Conservation (phyloP, 1,284 basidiomycete genomes). For the Exobasidium rhododendri region DNA sequence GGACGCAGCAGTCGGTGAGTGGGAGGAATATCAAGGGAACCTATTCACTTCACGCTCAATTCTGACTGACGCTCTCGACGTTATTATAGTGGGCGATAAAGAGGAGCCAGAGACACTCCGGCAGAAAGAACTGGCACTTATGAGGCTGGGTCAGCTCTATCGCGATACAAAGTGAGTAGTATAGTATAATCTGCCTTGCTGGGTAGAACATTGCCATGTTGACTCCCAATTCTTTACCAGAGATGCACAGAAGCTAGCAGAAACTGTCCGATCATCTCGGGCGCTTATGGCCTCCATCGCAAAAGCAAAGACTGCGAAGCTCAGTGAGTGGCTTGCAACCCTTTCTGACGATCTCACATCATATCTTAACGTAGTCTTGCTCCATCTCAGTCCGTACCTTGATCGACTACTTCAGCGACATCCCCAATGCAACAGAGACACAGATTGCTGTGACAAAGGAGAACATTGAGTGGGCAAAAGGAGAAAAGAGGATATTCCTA, state of each 20-base stretch:
- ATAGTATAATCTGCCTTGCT: constrained; percentile 10
- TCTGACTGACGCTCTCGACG: no score
- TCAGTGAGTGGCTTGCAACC: constrained; percentile 60
- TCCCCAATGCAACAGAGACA: constrained; percentile 71
- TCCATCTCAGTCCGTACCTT: constrained; percentile 73
- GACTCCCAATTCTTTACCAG: constrained; percentile 57
- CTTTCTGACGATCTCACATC: not conserved
- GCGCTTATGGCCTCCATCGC: constrained; percentile 90
- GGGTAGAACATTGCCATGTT: not conserved
- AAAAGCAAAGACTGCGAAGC: constrained; percentile 96
- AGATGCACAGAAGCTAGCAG: constrained; percentile 78
- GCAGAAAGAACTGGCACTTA: constrained; percentile 80
- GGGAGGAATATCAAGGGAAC: not conserved
- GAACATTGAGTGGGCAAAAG: constrained; percentile 88
- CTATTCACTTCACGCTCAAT: no score
- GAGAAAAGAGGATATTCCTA: constrained; percentile 89
- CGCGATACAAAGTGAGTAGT: constrained; percentile 73
- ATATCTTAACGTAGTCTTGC: constrained; percentile 1
- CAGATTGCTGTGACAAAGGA: constrained; percentile 84
- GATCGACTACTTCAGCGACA: constrained; percentile 79
- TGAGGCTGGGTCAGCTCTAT: constrained; percentile 83
- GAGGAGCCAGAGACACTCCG: constrained; percentile 65
- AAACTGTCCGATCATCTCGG: constrained; percentile 80
- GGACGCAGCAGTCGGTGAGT: constrained; percentile 8
- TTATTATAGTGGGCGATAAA: not conserved